Evolutionary conservation across 371 early-diverging fungal species (phyloP).

Genomic region (Neoconidiobolus thromboides): DNA sequence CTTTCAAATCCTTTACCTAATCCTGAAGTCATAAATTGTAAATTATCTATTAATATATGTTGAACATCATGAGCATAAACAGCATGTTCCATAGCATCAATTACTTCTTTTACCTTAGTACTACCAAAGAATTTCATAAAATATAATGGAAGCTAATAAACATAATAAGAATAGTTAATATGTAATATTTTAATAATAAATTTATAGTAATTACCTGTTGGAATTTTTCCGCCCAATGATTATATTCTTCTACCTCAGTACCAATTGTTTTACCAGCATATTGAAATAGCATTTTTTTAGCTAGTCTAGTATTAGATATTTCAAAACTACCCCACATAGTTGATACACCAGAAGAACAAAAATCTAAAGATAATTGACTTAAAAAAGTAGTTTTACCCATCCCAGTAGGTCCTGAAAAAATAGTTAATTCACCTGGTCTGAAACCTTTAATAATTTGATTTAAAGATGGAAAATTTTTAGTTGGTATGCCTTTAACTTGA

Average conservation of each 20-base stretch:
- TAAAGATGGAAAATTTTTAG: slow-evolving; percentile 30
- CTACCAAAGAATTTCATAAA: slow-evolving; percentile 61
- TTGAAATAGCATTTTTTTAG: slow-evolving; percentile 52
- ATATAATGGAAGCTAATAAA: slow-evolving; percentile 37
- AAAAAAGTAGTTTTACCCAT: slow-evolving; percentile 60
- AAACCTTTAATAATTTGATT: slow-evolving; percentile 49
- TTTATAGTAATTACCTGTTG: slow-evolving; percentile 22
- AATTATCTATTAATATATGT: slow-evolving; percentile 54
- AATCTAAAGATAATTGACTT: slow-evolving; percentile 50
- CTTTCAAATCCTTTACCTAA: slow-evolving; percentile 36
- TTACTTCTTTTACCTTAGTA: slow-evolving; percentile 37
- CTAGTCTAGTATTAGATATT: slow-evolving; percentile 45
- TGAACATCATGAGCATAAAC: slow-evolving; percentile 49
- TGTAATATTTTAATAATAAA: not conserved
- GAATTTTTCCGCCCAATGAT: slow-evolving; percentile 34
- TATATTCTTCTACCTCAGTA: slow-evolving; percentile 23
- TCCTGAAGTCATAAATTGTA: slow-evolving; percentile 63
- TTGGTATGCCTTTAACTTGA: slow-evolving; percentile 38
- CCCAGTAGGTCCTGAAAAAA: slow-evolving; percentile 57
- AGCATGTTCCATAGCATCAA: slow-evolving; percentile 49
- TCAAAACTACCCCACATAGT: slow-evolving; percentile 72
- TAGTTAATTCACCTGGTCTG: slow-evolving; percentile 51
- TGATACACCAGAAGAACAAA: slow-evolving; percentile 45
- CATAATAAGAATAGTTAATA: not conserved
- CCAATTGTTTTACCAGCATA: slow-evolving; percentile 31